Evolutionary conservation across 805 yeast species (phyloP).

Genomic region (Saturnispora ahearnii): DNA sequence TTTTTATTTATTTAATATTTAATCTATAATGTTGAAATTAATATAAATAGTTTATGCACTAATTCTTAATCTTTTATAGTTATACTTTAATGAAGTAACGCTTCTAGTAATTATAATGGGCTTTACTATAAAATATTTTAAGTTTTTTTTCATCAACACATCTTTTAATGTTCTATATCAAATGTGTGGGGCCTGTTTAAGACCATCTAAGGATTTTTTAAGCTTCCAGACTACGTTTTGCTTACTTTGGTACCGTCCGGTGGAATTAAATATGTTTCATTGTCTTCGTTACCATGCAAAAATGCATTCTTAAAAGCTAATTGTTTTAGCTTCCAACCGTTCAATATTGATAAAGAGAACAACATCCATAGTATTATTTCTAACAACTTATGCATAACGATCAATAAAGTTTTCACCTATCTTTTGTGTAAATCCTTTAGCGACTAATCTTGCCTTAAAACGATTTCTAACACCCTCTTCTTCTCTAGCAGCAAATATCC

Average conservation of each 20-base stretch:
- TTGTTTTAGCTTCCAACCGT: constrained; percentile 1
- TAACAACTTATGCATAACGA: constrained; percentile 3
- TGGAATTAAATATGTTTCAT: constrained; percentile 5
- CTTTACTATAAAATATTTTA: too few relatives aligned
- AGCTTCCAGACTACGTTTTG: background rate
- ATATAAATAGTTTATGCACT: too few relatives aligned
- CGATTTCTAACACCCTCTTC: background rate
- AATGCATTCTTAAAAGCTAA: constrained; percentile 11
- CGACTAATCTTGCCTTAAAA: constrained; percentile 9
- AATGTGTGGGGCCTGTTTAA: background rate
- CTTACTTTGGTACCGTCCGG: background rate
- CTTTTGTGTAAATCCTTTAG: constrained; percentile 8
- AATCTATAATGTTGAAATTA: too few relatives aligned
- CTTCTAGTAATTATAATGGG: too few relatives aligned
- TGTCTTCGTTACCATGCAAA: constrained; percentile 8
- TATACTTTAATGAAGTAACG: too few relatives aligned
- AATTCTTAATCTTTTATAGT: too few relatives aligned
- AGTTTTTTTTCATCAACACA: background rate
- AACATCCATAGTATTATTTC: constrained; percentile 2
- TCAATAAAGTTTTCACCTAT: constrained; percentile 5
- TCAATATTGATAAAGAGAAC: background rate
- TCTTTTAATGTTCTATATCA: background rate
- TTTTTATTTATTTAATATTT: background rate
- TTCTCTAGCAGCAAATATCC: constrained; percentile 8
- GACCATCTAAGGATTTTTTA: background rate